Conservation (phyloP, 2,329 filamentous ascomycete genomes). For the Xylariaceae sp. region DNA sequence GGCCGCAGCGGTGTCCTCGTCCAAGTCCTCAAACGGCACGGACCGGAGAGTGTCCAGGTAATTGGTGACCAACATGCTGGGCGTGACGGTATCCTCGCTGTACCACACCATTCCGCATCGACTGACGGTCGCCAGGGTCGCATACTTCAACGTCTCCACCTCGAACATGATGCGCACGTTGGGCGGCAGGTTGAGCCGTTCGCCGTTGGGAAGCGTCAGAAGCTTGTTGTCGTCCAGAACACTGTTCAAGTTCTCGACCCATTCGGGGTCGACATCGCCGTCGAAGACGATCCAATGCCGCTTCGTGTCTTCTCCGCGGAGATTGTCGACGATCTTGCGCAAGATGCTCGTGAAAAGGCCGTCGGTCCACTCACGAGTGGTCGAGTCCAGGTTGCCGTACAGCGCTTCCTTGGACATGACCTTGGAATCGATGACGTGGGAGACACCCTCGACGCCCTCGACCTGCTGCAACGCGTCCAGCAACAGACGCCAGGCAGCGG, state of each 20-base stretch:
- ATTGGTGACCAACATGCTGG: slow-evolving; percentile 86
- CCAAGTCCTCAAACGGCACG: slow-evolving; percentile 86
- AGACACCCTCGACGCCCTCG: slow-evolving; percentile 88
- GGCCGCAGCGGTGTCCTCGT: slow-evolving; percentile 79
- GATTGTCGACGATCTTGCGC: slow-evolving; percentile 96
- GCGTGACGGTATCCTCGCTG: slow-evolving; percentile 92
- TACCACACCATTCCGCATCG: slow-evolving; percentile 99
- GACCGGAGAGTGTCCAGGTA: slow-evolving; percentile 80
- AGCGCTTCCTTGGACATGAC: slow-evolving; percentile 99
- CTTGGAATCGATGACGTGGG: slow-evolving; percentile 97
- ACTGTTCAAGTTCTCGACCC: slow-evolving; percentile 99
- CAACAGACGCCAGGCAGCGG: slow-evolving; percentile 86
- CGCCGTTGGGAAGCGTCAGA: slow-evolving; percentile 92
- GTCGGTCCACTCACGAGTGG: slow-evolving; percentile 97
- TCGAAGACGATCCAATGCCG: slow-evolving; percentile 99
- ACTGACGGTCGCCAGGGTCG: slow-evolving; percentile 96
- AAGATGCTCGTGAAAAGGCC: slow-evolving; percentile 97
- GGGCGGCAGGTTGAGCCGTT: slow-evolving; percentile 86
- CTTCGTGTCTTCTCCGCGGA: slow-evolving; percentile 93
- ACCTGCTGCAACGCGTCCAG: slow-evolving; percentile 86
- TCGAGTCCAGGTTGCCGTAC: slow-evolving; percentile 93
- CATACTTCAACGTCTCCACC: slow-evolving; percentile 95
- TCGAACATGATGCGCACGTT: slow-evolving; percentile 99
- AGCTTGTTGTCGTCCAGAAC: slow-evolving; percentile 99
- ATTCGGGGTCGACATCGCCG: slow-evolving; percentile 97